Evolutionary conservation across 306 rosid genomes (phyloP), one percentile per base, ranked within the genome.

Genomic region (Cyclanthera cordifolia): DNA sequence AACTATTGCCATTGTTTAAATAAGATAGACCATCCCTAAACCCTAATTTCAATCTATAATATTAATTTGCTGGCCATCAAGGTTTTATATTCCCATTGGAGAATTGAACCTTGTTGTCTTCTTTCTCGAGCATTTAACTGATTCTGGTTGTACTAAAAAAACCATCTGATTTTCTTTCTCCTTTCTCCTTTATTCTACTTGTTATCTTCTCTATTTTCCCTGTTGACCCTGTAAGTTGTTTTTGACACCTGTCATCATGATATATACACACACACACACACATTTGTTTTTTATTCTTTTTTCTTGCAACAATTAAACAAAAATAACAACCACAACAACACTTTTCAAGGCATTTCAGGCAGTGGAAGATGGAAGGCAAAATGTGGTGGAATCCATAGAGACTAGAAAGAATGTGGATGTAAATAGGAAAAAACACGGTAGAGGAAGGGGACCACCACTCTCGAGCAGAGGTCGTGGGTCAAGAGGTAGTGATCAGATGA

Each of bases 401-500:
- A 70, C 84, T 48, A 90, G 81, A 81, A 69, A 20, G 66, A 85
- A 64, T 69, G 30, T 70, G 73, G 96, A 94, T 78, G 74, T 63
- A 72, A 88, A 77, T 78, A 83, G 76, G 80, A 94, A 88, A 88
- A 94, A 81, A 70, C 82, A 84, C 47, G 91, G 90, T 52, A 95
- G 95, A 52, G 99, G 99, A 78, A 85, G 97, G 79, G 96, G 88
- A 71, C 72, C 72, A 77, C 83, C 86, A 59, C 81, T 79, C 77
- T 84, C 88, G 8, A 83, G 91, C 39, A 81, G 97, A 67, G 91
- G 95, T n/a, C 99, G 99, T 72, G 86, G 90, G 72, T 76, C 96
- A 68, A 88, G 79, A 80, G 77, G 39, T 78, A 82, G 79, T 72
- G 99, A 94, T 82, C 95, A 79, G 77, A 77, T 72, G 74, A 86